A percentile compares a stretch with the other conserved stretches of the same genome.
phyloP scores from a whole-genome alignment of 805 yeast species.

The Pichia kluyveri region DNA sequence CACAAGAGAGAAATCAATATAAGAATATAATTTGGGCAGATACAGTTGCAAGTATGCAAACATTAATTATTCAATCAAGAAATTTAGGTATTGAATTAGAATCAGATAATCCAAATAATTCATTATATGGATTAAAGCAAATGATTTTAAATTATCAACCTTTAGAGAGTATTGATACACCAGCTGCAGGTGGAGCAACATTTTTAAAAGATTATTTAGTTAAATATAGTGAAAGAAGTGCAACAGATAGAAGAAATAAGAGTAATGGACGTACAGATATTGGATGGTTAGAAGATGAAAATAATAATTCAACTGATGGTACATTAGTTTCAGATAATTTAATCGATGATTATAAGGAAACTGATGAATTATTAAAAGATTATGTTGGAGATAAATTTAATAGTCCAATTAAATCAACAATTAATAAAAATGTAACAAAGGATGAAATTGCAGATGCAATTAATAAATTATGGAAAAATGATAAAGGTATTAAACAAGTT shows the following conservation, averaged over 20 bases:
- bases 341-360: slow-evolving; percentile 10
- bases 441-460: slow-evolving; percentile 67
- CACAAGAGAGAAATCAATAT: slow-evolving; percentile 72
- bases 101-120: slow-evolving; percentile 48
- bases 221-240: slow-evolving; percentile 49
- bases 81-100: slow-evolving; percentile 53
- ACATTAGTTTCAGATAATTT: slow-evolving; percentile 3
- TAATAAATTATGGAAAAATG: slow-evolving; percentile 56
- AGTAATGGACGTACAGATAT: slow-evolving; percentile 46
- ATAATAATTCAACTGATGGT: slow-evolving; percentile 5
- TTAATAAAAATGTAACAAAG: slow-evolving; percentile 21
- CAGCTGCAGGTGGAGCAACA: slow-evolving; percentile 55
- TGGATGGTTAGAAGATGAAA: slow-evolving; percentile 23
- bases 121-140: slow-evolving; percentile 39
- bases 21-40: slow-evolving; percentile 90
- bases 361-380: slow-evolving; percentile 9
- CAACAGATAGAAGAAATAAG: slow-evolving; percentile 37
- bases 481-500: slow-evolving; percentile 55
- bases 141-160: slow-evolving; percentile 48
- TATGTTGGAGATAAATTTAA: slow-evolving; percentile 11
- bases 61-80: slow-evolving; percentile 66
- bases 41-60: slow-evolving; percentile 75
- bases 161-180: slow-evolving; percentile 52
- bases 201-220: slow-evolving; percentile 57
- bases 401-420: slow-evolving; percentile 3